These are phyloP conservation scores for Apiotrichum montevideense DNA, from an alignment of 1,284 basidiomycete species.

Conservation along the genomic window DNA sequence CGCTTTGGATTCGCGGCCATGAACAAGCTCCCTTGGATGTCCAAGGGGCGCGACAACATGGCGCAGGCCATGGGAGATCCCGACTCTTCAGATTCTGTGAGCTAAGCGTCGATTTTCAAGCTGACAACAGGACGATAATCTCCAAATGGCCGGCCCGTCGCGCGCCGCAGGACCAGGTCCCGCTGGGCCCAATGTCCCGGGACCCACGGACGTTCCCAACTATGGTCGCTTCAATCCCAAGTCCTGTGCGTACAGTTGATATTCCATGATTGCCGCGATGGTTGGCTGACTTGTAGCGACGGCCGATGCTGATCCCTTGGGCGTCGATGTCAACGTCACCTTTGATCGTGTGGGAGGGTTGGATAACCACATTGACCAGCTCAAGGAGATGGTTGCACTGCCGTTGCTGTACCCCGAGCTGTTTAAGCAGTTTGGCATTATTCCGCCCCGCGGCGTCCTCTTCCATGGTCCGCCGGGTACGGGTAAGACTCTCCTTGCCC, in stretches of 20 bases:
- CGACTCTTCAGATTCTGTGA: slow-evolving; percentile 40
- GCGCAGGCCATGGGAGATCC: slow-evolving; percentile 42
- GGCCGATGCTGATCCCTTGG: slow-evolving; percentile 95
- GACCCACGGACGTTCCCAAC: slow-evolving; percentile 49
- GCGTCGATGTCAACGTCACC: slow-evolving; percentile 86
- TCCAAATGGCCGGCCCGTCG: slow-evolving; percentile 3
- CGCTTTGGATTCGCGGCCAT: neutral
- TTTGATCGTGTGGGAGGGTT: slow-evolving; percentile 97
- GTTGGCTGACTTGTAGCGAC: slow-evolving; percentile 52
- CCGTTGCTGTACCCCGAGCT: slow-evolving; percentile 96
- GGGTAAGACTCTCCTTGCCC: slow-evolving; percentile 78
- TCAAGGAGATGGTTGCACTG: slow-evolving; percentile 98
- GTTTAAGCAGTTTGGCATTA: slow-evolving; percentile 90
- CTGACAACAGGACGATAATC: slow-evolving; percentile 4
- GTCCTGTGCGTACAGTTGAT: slow-evolving; percentile 12
- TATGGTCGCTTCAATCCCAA: slow-evolving; percentile 46
- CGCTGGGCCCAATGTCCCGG: slow-evolving; percentile 70
- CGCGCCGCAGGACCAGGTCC: slow-evolving; percentile 41
- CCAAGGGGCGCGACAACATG: slow-evolving; percentile 27
- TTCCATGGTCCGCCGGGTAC: slow-evolving; percentile 97
- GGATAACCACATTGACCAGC: slow-evolving; percentile 90
- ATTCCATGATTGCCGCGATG: slow-evolving; percentile 10
- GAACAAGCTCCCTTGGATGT: slow-evolving; percentile 28
- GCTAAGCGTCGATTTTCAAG: slow-evolving; percentile 1
- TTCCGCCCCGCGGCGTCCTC: slow-evolving; percentile 90